These are phyloP conservation scores for Kurtzmaniella quercitrusa DNA, from an alignment of 1,139 yeast species.

Conservation along the genomic window DNA sequence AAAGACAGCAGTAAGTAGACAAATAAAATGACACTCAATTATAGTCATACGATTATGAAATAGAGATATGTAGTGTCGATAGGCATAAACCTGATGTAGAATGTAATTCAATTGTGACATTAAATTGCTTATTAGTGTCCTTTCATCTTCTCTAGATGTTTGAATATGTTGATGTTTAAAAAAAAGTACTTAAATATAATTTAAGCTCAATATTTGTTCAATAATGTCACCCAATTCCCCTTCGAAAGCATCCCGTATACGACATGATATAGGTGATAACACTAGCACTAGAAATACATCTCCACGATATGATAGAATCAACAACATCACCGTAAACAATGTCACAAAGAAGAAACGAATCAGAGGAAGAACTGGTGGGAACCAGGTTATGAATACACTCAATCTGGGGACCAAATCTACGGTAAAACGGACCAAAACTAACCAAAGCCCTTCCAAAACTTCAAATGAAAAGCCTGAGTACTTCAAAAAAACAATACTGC, in stretches of 20 bases:
- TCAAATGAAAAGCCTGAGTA: background rate
- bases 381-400: background rate
- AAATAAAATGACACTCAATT: background rate
- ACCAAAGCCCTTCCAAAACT: background rate
- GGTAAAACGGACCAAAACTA: background rate
- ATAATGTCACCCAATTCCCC: background rate
- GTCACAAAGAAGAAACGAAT: constrained; percentile 6
- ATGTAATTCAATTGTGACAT: too few species aligned
- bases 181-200: too few species aligned
- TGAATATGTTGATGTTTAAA: too few species aligned
- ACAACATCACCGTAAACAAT: constrained; percentile 3
- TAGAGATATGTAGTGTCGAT: too few species aligned
- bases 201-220: too few species aligned
- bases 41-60: too few species aligned
- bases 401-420: background rate
- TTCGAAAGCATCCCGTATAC: background rate
- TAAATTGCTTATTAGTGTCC: too few species aligned
- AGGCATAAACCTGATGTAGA: too few species aligned
- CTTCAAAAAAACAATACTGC: background rate
- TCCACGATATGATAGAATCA: constrained; percentile 5
- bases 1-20: constrained; percentile 14
- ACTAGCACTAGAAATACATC: background rate
- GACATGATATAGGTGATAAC: background rate
- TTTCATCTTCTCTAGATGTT: too few species aligned
- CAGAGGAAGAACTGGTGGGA: constrained; percentile 3